These are phyloP conservation scores for Starmerella vitae DNA, from an alignment of 805 yeast species.

Conservation along the genomic window DNA sequence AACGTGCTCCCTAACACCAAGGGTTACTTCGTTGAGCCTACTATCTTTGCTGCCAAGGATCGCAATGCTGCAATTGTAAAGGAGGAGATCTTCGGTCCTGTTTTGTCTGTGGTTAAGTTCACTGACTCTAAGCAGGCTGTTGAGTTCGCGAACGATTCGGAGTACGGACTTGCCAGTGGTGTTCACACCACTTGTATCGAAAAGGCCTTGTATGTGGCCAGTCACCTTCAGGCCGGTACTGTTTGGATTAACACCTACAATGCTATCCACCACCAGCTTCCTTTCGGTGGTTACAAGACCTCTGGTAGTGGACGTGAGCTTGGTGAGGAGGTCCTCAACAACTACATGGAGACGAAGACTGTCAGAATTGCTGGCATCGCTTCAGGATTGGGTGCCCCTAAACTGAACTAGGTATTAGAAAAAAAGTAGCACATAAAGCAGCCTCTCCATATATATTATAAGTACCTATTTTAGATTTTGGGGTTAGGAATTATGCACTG, in stretches of 20 bases:
- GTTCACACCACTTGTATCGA: conserved; percentile 57
- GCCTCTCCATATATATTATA: too few species aligned
- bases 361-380: conserved; percentile 49
- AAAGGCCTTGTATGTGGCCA: conserved; percentile 51
- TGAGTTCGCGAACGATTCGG: conserved; percentile 53
- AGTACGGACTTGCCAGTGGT: conserved; percentile 73
- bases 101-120: conserved; percentile 55
- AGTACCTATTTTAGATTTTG: too few species aligned
- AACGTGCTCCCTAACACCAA: conserved; percentile 32
- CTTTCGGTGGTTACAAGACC: conserved; percentile 71
- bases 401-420: conserved; percentile 1
- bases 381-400: conserved; percentile 13
- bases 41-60: conserved; percentile 58
- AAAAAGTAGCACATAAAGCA: too few species aligned
- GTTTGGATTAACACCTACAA: conserved; percentile 60
- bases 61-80: conserved; percentile 51
- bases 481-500: too few species aligned
- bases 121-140: conserved; percentile 54
- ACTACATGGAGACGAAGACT: conserved; percentile 64
- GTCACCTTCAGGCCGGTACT: conserved; percentile 49
- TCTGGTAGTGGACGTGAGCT: conserved; percentile 74
- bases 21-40: conserved; percentile 64
- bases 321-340: conserved; percentile 57
- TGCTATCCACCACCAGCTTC: conserved; percentile 50
- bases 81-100: conserved; percentile 87